These are phyloP conservation scores for Mentha longifolia DNA, from an alignment of 257 asterid genomes.

Conservation along the genomic window DNA sequence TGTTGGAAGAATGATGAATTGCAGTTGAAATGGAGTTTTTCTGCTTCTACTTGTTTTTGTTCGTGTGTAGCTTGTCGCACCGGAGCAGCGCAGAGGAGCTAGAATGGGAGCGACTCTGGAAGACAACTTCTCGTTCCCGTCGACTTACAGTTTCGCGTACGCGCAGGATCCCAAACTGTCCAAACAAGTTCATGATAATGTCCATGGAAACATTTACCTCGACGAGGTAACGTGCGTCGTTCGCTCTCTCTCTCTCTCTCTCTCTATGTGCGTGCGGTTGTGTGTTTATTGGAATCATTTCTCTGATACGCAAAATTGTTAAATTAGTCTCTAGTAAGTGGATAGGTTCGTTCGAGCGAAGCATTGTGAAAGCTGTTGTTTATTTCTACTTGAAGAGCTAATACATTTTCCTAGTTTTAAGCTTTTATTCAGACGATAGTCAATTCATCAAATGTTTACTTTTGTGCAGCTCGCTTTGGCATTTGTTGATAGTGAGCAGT, in stretches of 20 bases:
- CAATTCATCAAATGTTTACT: constrained; percentile 10
- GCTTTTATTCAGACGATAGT: constrained; percentile 36
- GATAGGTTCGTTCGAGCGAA: constrained; percentile 13
- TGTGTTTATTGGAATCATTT: not conserved
- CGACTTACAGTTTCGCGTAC: constrained; percentile 42
- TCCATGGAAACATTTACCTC: constrained; percentile 83
- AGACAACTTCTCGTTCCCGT: constrained; percentile 43
- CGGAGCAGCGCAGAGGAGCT: constrained; percentile 24
- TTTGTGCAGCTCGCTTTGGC: constrained; percentile 69
- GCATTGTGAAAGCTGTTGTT: constrained; percentile 7
- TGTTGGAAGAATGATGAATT: constrained; percentile 16
- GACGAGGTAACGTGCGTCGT: constrained; percentile 54
- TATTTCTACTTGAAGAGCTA: not conserved
- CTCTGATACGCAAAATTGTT: not conserved
- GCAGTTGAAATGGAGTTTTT: constrained; percentile 1
- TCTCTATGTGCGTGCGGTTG: not conserved
- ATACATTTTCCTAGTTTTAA: not conserved
- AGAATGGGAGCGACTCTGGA: constrained; percentile 58
- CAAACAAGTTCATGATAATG: constrained; percentile 83
- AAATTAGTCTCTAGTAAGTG: constrained; percentile 1
- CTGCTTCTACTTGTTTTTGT: not conserved
- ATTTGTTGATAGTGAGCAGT: constrained; percentile 92
- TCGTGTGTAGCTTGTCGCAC: constrained; percentile 22
- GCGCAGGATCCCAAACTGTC: constrained; percentile 63
- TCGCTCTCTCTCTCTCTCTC: not conserved